A percentile compares a stretch with the other conserved stretches of the same genome.
These are phyloP conservation scores for Colletotrichum camelliae DNA, from an alignment of 2,329 filamentous ascomycete genomes.

Conservation along the genomic window DNA sequence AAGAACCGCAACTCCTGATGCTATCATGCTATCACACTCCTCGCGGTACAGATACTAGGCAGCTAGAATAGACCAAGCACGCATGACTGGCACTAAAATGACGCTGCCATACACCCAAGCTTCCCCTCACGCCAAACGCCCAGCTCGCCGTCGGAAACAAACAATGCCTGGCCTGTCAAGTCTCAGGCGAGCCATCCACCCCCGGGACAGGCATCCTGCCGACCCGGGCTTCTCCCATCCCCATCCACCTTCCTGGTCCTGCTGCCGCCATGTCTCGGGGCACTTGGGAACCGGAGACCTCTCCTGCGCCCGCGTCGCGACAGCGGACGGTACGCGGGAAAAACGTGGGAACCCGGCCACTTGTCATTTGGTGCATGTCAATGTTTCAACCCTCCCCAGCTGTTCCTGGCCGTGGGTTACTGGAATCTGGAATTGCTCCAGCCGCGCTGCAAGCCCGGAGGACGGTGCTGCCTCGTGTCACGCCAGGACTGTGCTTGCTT, in stretches of 20 bases:
- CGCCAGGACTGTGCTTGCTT: neutral
- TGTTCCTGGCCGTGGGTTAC: neutral
- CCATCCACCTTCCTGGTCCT: neutral
- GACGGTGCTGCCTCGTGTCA: neutral
- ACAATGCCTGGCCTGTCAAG: slow-evolving; percentile 7
- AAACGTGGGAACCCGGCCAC: too few species aligned
- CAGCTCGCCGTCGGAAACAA: slow-evolving; percentile 4
- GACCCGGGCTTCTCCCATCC: neutral
- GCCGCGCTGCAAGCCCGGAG: neutral
- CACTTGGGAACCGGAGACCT: neutral
- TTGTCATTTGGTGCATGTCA: too few species aligned
- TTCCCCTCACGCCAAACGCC: neutral
- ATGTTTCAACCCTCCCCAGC: too few species aligned
- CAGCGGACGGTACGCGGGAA: too few species aligned
- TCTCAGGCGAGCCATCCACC: slow-evolving; percentile 5
- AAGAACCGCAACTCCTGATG: neutral
- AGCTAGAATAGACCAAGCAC: neutral
- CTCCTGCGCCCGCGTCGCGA: too few species aligned
- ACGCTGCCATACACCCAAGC: neutral
- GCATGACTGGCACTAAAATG: neutral
- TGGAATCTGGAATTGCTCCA: slow-evolving; percentile 9
- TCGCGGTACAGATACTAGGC: neutral
- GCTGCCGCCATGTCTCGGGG: neutral
- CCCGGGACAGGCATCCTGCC: slow-evolving; percentile 4
- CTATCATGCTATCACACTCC: neutral